phyloP scores from a whole-genome alignment of 2,329 filamentous ascomycete genomes.

The Epicoccum sorghinum region DNA sequence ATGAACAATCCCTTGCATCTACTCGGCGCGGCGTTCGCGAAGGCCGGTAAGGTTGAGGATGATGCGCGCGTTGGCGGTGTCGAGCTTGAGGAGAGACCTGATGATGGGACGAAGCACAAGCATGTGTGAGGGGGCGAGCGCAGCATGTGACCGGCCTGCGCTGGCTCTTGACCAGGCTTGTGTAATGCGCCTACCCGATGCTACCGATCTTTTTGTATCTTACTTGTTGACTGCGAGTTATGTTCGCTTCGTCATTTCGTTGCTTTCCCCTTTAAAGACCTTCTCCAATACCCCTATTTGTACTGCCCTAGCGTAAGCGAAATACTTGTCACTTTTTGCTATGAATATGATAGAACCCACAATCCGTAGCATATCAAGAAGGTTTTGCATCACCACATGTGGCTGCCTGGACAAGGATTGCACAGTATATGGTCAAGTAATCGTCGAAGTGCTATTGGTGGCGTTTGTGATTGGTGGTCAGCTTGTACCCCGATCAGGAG shows the following conservation, averaged over 20 bases:
- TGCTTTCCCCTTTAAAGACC: no score
- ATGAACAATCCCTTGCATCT: slow-evolving; percentile 29
- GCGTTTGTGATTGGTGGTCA: not conserved
- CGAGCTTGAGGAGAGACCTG: slow-evolving; percentile 1
- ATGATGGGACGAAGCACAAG: slow-evolving; percentile 10
- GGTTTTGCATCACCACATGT: not conserved
- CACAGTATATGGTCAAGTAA: not conserved
- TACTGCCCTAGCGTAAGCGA: no score
- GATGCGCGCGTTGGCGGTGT: not conserved
- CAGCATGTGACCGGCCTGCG: no score
- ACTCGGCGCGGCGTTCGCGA: slow-evolving; percentile 23
- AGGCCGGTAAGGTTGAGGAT: slow-evolving; percentile 21
- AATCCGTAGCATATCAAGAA: no score
- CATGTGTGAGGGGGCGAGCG: not conserved
- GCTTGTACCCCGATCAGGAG: not conserved
- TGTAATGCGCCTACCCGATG: no score
- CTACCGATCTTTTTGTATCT: no score
- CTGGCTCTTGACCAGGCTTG: no score
- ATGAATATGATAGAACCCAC: no score
- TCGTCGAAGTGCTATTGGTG: not conserved
- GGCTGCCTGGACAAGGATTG: not conserved
- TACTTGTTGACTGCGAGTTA: no score
- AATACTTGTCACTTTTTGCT: no score
- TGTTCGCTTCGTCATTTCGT: no score
- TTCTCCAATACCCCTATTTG: no score